Evolutionary conservation across 2,329 filamentous ascomycete genomes (phyloP), one percentile per base, ranked within the genome.

Genomic region (Cladosporium colombiae): DNA sequence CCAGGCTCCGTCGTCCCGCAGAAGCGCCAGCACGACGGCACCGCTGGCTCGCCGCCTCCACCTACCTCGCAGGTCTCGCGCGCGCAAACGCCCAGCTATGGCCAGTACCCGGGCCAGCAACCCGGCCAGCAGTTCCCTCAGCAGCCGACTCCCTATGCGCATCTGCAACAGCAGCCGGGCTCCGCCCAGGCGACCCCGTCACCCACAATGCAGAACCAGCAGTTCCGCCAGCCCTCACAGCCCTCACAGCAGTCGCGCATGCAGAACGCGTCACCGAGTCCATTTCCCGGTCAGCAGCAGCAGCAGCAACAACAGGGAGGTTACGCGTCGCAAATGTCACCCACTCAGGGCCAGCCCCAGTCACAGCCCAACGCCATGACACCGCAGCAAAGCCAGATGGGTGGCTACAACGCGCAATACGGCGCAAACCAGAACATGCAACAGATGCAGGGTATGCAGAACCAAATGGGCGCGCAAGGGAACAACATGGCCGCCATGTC

Each of bases 181-280:
- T 93, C 92, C 3, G 85, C 88, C 60, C 95, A 93, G 77, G 90
- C 92, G 68, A 97, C 92, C 46, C 94, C 94, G 13, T 98, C 95
- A 7, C 95, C 95, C 31, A 94, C 96, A 68, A 93, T 97, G 87
- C 87, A 88, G 68, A 93, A 90, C 75, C 93, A 96, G 74, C 85
- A 87, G 63, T 88, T 87, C 79, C 83, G 78, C 65, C 88, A 37
- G 87, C 91, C 74, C 85, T 64, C 69, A 25, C 88, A 37, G 87
- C 91, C 74, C 86, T 58, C 69, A 49, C 71, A 72, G 61, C 69
- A 68, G 65, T 66, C 80, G 69, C 73, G 93, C 74, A 92, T 98
- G 78, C 90, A 93, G 70, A 97, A 94, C 55, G 90, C 92, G 52
- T 98, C 95, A 35, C 94, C 95, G 3, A 94, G 95, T 78, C 92